Evolutionary conservation across 805 yeast species (phyloP), one percentile per base, ranked within the genome.

Genomic region (Jamesozyma lodderae): DNA sequence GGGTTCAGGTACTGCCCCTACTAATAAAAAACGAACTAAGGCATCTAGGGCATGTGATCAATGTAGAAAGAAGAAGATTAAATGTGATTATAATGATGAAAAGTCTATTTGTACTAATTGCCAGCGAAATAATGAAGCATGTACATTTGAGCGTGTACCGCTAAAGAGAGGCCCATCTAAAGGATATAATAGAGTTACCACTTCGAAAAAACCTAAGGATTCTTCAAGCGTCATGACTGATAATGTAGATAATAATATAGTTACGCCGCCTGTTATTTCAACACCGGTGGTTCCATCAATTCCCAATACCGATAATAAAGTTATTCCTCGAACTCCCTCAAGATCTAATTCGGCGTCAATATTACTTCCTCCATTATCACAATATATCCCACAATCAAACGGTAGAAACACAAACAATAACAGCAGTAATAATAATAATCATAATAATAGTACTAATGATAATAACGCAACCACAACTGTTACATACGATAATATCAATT

Each of bases 21-120:
- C n/a, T 13, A 25, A 23, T 14, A 67, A 82, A 35, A 79, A 80
- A 51, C 51, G 88, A 40, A 69, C 81, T 7, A 82, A 82, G 54
- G 86, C 81, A 0, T 79, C 87, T 1, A 59, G 94, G 37, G 92
- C 90, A 2, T 82, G 94, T 55, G 94, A 82, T 55, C 77, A 79
- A 38, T 82, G 92, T 56, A 68, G 92, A 26, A 67, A 81, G 33
- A 80, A 81, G 57, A 82, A 82, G 53, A 70, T 81, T 17, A 68
- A 75, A 38, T 82, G 94, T 60, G 77, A 81, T 54, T 85, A 82
- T 17, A 69, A 69, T 19, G 59, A 67, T 4, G 65, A 72, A 15
- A 71, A 63, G 47, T 61, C 63, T 8, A 69, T 77, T n/a, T 82
- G 94, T 55, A 61, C 78, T 11, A 78, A 73, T 45, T 82, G 94